Percentiles rank a stretch among this genome's conserved stretches.
Conservation (phyloP, 75 land plant genomes). For the Isoetes taiwanensis region DNA sequence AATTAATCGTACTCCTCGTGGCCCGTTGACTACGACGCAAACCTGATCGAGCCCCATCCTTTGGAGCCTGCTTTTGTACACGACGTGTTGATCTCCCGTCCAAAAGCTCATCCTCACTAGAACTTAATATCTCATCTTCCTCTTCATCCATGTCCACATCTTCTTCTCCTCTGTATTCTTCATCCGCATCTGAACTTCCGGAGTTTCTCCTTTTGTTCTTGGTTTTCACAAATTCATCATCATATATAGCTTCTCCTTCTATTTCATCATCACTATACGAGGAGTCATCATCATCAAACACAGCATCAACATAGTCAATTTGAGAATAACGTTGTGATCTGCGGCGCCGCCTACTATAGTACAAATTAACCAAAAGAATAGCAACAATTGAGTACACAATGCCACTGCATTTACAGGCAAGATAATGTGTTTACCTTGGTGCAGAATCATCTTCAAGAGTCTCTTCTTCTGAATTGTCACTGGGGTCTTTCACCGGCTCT, state of each 20-base stretch:
- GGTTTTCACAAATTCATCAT: slow-evolving; percentile 65
- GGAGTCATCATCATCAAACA: slow-evolving; percentile 56
- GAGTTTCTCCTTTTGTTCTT: slow-evolving; percentile 33
- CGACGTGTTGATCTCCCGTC: slow-evolving; percentile 9
- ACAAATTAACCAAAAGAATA: too few relatives aligned
- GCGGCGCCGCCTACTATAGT: slow-evolving; percentile 47
- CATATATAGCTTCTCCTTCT: slow-evolving; percentile 92
- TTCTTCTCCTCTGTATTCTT: slow-evolving; percentile 50
- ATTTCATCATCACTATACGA: slow-evolving; percentile 92
- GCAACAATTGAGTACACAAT: too few relatives aligned
- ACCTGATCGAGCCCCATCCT: slow-evolving; percentile 46
- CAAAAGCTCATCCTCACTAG: slow-evolving; percentile 35
- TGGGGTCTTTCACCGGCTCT: too few relatives aligned
- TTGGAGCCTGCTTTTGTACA: slow-evolving; percentile 6
- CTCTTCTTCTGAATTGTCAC: too few relatives aligned
- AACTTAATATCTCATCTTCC: slow-evolving; percentile 21
- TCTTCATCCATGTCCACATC: slow-evolving; percentile 69
- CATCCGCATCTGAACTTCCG: slow-evolving; percentile 54
- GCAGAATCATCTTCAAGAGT: too few relatives aligned
- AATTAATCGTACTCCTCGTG: slow-evolving; percentile 40
- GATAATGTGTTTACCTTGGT: too few relatives aligned
- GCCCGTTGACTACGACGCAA: slow-evolving; percentile 72
- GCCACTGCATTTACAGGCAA: too few relatives aligned
- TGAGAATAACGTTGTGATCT: slow-evolving; percentile 68
- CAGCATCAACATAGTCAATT: slow-evolving; percentile 50